Percentiles rank a stretch among this genome's conserved stretches.
These are phyloP conservation scores for Fomitopsis betulina DNA, from an alignment of 1,284 basidiomycete genomes.

Conservation along the genomic window DNA sequence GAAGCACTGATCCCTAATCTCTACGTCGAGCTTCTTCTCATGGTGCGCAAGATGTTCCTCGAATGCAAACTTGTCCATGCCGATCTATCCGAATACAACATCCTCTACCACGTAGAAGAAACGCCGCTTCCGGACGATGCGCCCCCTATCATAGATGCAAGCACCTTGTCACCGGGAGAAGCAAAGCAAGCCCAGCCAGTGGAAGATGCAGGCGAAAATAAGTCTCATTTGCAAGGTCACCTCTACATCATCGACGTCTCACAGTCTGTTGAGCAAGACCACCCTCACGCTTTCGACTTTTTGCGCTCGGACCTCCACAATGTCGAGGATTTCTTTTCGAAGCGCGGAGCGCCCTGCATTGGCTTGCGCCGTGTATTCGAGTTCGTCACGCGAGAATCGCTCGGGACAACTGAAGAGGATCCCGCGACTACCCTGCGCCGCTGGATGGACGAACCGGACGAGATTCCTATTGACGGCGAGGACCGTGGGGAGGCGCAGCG, in stretches of 20 bases:
- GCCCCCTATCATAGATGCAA: not conserved
- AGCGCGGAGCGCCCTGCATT: constrained; percentile 72
- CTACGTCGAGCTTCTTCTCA: constrained; percentile 81
- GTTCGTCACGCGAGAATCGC: constrained; percentile 69
- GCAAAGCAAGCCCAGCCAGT: not conserved
- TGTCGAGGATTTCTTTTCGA: constrained; percentile 88
- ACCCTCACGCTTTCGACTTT: constrained; percentile 95
- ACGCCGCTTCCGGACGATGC: not conserved
- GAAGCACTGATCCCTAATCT: constrained; percentile 50
- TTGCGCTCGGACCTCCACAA: constrained; percentile 91
- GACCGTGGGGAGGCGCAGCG: constrained; percentile 13
- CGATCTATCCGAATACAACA: constrained; percentile 98
- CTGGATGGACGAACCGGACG: constrained; percentile 47
- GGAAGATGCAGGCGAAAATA: not conserved
- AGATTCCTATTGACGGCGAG: constrained; percentile 17
- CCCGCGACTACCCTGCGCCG: constrained; percentile 40
- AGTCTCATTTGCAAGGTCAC: constrained; percentile 38
- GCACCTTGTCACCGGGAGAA: not conserved
- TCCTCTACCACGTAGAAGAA: constrained; percentile 70
- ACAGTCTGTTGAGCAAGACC: constrained; percentile 98
- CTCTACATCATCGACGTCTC: constrained; percentile 98
- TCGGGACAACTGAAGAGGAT: constrained; percentile 27
- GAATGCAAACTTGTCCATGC: constrained; percentile 94
- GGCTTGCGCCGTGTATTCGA: constrained; percentile 87
- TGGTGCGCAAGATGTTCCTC: constrained; percentile 84